Evolutionary conservation across 140 eudicot genomes (phyloP).

Genomic region (Ambrosia hybrid): DNA sequence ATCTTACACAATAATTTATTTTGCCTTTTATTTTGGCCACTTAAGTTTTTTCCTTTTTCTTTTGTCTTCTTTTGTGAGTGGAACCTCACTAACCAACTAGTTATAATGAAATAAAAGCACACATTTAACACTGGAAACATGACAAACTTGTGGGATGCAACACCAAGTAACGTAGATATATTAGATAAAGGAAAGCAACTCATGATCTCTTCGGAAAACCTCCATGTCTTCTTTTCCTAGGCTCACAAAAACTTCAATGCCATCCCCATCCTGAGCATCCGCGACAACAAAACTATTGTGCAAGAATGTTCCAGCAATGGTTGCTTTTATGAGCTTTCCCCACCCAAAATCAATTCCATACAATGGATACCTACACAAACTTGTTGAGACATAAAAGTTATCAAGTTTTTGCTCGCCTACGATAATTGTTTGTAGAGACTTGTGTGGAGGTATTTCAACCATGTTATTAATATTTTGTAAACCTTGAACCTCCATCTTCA

Average conservation of each 20-base stretch:
- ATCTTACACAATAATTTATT: too few species aligned
- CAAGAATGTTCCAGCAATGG: neutral
- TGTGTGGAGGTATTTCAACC: neutral
- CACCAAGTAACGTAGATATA: too few species aligned
- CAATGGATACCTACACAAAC: neutral
- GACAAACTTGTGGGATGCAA: too few species aligned
- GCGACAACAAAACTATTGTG: neutral
- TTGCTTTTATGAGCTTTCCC: constrained; percentile 16
- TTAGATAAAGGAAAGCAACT: constrained; percentile 5
- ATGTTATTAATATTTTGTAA: neutral
- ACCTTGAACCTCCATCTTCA: neutral
- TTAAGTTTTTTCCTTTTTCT: too few species aligned
- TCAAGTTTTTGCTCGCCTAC: neutral
- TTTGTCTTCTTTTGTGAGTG: too few species aligned
- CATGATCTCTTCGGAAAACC: neutral
- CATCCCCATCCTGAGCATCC: neutral
- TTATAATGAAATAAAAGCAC: too few species aligned
- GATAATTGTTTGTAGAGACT: neutral
- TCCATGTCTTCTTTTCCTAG: constrained; percentile 21
- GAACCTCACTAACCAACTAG: too few species aligned
- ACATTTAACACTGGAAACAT: too few species aligned
- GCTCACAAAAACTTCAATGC: constrained; percentile 18
- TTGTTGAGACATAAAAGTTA: neutral
- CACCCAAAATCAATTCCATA: constrained; percentile 18
- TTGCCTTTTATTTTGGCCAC: too few species aligned